A percentile compares a stretch with the other conserved stretches of the same genome.
These are phyloP conservation scores for Solanum boliviense DNA, from an alignment of 257 asterid species.

Conservation along the genomic window DNA sequence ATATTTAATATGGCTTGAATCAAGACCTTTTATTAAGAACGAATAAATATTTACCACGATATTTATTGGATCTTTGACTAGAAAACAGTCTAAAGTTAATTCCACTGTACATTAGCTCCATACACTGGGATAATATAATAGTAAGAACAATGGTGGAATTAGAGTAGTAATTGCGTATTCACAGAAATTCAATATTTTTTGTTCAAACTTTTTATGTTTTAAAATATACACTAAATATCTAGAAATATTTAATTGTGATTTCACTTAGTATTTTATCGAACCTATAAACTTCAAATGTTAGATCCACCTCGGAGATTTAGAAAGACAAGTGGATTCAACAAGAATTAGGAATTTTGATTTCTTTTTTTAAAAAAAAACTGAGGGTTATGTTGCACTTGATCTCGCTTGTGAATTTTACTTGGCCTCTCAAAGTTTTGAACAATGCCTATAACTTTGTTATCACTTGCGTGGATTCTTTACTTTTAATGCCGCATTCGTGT, in stretches of 20 bases:
- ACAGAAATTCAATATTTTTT: too few relatives aligned
- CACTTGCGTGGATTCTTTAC: too few relatives aligned
- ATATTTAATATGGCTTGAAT: too few relatives aligned
- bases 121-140: too few relatives aligned
- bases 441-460: not conserved
- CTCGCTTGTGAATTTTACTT: not conserved
- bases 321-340: not conserved
- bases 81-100: not conserved
- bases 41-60: too few relatives aligned
- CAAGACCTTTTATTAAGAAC: too few relatives aligned
- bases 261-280: not conserved
- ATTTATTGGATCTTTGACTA: too few relatives aligned
- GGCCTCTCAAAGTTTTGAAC: not conserved
- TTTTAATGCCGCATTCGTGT: rapidly evolving
- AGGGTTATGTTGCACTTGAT: not conserved
- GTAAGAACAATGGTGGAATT: not conserved
- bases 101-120: not conserved
- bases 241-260: not conserved
- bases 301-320: not conserved
- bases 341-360: not conserved
- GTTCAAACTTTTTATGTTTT: not conserved
- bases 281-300: not conserved
- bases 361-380: rapidly evolving
- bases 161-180: not conserved
- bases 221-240: not conserved